A percentile compares a stretch with the other conserved stretches of the same genome.
phyloP scores from a whole-genome alignment of 495 filamentous ascomycete genomes.

The Astrothelium macrocarpum region DNA sequence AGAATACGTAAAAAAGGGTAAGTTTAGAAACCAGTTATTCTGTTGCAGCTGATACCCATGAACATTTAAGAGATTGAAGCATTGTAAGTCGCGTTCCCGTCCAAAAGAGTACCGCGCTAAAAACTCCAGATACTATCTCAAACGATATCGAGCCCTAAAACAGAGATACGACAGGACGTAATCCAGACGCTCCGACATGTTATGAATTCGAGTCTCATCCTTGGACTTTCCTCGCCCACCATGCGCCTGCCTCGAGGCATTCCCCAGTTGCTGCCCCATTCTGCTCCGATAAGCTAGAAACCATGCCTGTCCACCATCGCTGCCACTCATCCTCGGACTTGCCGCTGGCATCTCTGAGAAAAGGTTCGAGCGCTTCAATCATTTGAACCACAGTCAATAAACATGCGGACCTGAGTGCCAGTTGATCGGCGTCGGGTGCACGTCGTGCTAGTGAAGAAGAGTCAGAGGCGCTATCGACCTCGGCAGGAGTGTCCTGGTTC shows the following conservation, averaged over 20 bases:
- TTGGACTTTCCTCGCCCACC: constrained; percentile 74
- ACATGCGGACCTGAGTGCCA: constrained; percentile 66
- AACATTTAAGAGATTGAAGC: constrained; percentile 94
- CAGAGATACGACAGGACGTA: constrained; percentile 54
- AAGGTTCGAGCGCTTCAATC: constrained; percentile 78
- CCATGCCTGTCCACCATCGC: constrained; percentile 79
- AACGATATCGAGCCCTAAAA: constrained; percentile 79
- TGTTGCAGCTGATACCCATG: no score
- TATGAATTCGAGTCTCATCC: constrained; percentile 6
- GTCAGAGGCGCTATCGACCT: constrained; percentile 24
- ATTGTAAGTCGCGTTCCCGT: constrained; percentile 55
- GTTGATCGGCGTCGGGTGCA: constrained; percentile 59
- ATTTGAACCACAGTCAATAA: constrained; percentile 73
- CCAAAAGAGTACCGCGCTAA: constrained; percentile 16
- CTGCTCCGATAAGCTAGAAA: constrained; percentile 67
- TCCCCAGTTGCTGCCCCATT: constrained; percentile 74
- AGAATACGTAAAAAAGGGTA: constrained; percentile 86
- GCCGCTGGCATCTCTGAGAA: constrained; percentile 69
- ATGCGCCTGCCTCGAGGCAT: constrained; percentile 87
- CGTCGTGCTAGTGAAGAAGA: background rate
- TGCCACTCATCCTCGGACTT: constrained; percentile 92
- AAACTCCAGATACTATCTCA: constrained; percentile 74
- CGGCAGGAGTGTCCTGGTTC: constrained; percentile 28
- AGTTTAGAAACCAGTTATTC: constrained; percentile 14
- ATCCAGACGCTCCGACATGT: constrained; percentile 11